These are phyloP conservation scores for Bisporella sp. DNA, from an alignment of 2,329 filamentous ascomycete species.

Conservation along the genomic window DNA sequence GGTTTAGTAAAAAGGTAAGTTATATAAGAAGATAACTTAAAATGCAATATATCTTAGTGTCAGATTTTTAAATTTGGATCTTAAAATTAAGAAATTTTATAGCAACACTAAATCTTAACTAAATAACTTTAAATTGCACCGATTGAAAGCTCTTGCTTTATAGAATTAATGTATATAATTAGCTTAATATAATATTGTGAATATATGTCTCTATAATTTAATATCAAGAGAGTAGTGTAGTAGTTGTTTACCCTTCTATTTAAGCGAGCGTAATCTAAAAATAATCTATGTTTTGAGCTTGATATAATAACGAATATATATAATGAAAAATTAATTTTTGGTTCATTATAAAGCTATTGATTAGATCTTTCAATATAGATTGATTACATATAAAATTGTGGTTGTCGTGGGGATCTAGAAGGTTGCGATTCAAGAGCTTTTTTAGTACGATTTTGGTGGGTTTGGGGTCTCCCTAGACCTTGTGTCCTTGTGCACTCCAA, in stretches of 20 bases:
- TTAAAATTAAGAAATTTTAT: neutral
- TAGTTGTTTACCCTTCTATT: neutral
- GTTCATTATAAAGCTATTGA: neutral
- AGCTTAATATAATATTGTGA: neutral
- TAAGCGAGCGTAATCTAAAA: neutral
- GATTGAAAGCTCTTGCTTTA: neutral
- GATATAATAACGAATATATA: neutral
- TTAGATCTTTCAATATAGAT: neutral
- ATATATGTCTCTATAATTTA: neutral
- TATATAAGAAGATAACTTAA: neutral
- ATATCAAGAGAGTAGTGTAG: neutral
- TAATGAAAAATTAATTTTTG: neutral
- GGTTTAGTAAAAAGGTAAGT: neutral
- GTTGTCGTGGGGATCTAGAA: neutral
- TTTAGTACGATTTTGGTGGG: neutral
- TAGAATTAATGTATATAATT: neutral
- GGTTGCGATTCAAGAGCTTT: neutral
- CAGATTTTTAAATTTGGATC: neutral
- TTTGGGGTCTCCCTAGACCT: neutral
- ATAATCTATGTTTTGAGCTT: neutral
- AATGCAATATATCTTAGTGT: neutral
- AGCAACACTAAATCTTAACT: neutral
- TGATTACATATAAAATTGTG: neutral
- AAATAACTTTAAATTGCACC: neutral
- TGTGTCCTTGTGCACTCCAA: neutral